Evolutionary conservation across 129 eudicot species (phyloP).

Genomic region (Deinandra increscens): DNA sequence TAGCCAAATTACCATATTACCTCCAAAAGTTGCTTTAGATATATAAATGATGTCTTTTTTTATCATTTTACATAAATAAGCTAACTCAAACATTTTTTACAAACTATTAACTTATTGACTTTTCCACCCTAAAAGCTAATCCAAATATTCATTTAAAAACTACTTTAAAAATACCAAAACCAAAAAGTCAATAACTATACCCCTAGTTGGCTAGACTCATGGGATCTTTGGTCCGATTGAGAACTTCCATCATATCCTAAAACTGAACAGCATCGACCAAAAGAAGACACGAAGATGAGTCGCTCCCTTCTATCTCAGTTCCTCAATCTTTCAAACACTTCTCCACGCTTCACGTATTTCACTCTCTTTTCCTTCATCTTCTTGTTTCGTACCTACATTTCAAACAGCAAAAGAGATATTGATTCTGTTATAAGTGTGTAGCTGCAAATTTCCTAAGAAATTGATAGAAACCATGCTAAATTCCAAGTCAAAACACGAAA

Average conservation of each 20-base stretch:
- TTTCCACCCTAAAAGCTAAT: no score
- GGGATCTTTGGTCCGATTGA: no score
- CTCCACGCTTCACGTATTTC: slow-evolving; percentile 61
- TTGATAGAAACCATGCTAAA: neutral
- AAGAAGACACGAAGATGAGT: slow-evolving; percentile 49
- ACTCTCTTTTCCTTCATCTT: slow-evolving; percentile 7
- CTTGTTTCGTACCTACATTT: neutral
- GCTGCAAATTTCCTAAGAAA: neutral
- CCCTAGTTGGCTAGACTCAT: no score
- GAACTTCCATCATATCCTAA: slow-evolving; percentile 23
- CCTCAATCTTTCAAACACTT: slow-evolving; percentile 48
- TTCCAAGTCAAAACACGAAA: neutral
- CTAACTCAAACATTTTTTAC: no score
- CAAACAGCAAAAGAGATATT: neutral
- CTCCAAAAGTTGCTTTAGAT: no score
- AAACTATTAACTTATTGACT: no score
- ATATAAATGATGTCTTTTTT: no score
- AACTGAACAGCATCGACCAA: neutral
- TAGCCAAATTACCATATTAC: no score
- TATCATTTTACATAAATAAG: no score
- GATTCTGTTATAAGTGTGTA: neutral
- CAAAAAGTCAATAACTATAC: no score
- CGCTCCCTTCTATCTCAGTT: slow-evolving; percentile 58
- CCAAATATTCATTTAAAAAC: no score
- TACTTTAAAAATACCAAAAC: no score